Evolutionary conservation across 2,329 filamentous ascomycete species (phyloP).

Genomic region (Coleophoma crateriformis): DNA sequence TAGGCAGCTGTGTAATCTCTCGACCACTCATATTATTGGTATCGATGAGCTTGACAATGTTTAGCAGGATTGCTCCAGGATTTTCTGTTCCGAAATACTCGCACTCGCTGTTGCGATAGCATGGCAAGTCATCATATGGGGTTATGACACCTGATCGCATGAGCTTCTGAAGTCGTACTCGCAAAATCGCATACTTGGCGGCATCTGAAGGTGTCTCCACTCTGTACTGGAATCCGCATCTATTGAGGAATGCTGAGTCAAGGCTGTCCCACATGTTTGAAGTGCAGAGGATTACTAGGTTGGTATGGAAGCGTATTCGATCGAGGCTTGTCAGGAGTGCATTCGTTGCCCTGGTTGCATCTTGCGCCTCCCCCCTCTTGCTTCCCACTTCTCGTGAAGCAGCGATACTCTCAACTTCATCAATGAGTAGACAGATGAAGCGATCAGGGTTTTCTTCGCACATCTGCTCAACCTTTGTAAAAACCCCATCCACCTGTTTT

Average conservation of each 20-base stretch:
- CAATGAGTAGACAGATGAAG: slow-evolving; percentile 26
- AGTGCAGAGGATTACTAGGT: slow-evolving; percentile 23
- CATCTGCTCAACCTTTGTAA: slow-evolving; percentile 29
- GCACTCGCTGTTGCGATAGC: slow-evolving; percentile 14
- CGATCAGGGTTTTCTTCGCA: slow-evolving; percentile 14
- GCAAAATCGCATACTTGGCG: slow-evolving; percentile 23
- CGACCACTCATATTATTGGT: slow-evolving; percentile 15
- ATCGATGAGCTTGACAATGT: slow-evolving; percentile 11
- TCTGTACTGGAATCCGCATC: slow-evolving; percentile 16
- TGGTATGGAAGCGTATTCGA: slow-evolving; percentile 13
- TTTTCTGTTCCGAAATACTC: neutral
- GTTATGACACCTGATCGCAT: slow-evolving; percentile 11
- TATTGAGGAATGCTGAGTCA: slow-evolving; percentile 24
- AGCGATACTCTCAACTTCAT: slow-evolving; percentile 28
- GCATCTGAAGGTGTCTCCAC: slow-evolving; percentile 15
- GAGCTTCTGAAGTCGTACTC: slow-evolving; percentile 15
- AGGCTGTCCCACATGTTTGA: slow-evolving; percentile 22
- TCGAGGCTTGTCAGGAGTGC: slow-evolving; percentile 26
- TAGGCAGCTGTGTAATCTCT: slow-evolving; percentile 18
- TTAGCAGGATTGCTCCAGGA: slow-evolving; percentile 12
- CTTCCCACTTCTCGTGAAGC: slow-evolving; percentile 17
- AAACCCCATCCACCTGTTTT: slow-evolving; percentile 34
- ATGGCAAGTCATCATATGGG: slow-evolving; percentile 11
- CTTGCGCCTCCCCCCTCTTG: slow-evolving; percentile 19
- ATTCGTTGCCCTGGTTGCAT: slow-evolving; percentile 25